Conservation (phyloP, 139 green algal genomes). For the Chlorokybus atmophyticus region DNA sequence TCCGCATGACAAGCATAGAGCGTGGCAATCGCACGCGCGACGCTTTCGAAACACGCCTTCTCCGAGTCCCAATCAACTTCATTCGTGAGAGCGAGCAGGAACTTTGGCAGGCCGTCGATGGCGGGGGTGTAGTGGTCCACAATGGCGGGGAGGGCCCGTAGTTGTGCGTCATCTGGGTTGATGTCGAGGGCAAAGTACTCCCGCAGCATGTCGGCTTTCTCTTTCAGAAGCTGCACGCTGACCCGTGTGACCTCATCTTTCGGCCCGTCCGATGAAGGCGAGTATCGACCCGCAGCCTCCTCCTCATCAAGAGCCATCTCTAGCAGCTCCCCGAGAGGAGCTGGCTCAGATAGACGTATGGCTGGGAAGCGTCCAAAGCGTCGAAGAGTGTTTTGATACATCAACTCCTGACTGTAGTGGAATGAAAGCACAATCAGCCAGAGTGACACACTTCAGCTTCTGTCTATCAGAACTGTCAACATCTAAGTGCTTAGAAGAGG, state of each 20-base stretch:
- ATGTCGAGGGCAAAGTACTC: constrained; percentile 51
- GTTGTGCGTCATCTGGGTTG: constrained; percentile 21
- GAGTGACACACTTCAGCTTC: no score
- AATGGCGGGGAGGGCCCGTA: constrained; percentile 47
- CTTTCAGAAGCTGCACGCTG: neutral
- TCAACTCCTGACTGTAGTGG: constrained; percentile 60
- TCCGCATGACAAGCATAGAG: constrained; percentile 34
- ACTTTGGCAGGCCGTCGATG: constrained; percentile 43
- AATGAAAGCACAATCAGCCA: no score
- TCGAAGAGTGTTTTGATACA: constrained; percentile 66
- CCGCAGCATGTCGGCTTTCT: constrained; percentile 51
- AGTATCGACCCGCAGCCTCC: constrained; percentile 43
- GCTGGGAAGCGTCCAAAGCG: constrained; percentile 29
- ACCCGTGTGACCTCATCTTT: constrained; percentile 44
- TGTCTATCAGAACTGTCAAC: no score
- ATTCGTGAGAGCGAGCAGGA: constrained; percentile 54
- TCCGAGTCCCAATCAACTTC: constrained; percentile 52
- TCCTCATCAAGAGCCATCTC: constrained; percentile 48
- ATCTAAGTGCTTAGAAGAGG: neutral
- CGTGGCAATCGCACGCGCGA: constrained; percentile 46
- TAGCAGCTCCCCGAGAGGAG: constrained; percentile 41
- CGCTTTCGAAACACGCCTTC: constrained; percentile 33
- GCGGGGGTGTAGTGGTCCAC: constrained; percentile 52
- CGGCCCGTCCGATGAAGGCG: constrained; percentile 29
- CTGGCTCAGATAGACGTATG: constrained; percentile 38